Conservation (phyloP, 129 eudicot genomes). For the Saposhnikovia divaricata region DNA sequence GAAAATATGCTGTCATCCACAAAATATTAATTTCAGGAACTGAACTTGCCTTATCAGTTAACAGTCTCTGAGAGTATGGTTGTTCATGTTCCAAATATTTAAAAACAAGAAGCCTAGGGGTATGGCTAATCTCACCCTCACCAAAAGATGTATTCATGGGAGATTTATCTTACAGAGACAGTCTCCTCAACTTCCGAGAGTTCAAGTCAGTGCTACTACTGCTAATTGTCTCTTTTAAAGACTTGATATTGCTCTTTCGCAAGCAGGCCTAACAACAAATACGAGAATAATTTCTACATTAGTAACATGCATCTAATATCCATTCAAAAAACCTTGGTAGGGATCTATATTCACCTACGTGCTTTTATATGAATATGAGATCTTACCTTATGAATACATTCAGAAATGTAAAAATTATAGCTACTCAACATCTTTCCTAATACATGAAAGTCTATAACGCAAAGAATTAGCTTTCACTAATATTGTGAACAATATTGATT, state of each 20-base stretch:
- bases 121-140: slow-evolving; percentile 23
- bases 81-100: too few relatives aligned
- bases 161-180: neutral
- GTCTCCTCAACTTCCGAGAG: slow-evolving; percentile 13
- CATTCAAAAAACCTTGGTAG: too few relatives aligned
- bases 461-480: too few relatives aligned
- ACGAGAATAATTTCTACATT: neutral
- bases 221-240: neutral
- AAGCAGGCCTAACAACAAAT: slow-evolving; percentile 2
- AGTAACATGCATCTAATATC: neutral
- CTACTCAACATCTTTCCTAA: neutral
- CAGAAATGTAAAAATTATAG: neutral
- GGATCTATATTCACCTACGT: too few relatives aligned
- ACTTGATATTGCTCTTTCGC: slow-evolving; percentile 15
- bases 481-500: too few relatives aligned
- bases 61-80: slow-evolving; percentile 30
- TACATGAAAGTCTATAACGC: neutral
- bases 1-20: neutral
- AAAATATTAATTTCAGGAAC: neutral
- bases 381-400: neutral
- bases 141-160: neutral
- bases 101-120: slow-evolving; percentile 13
- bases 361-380: neutral
- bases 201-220: neutral
- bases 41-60: slow-evolving; percentile 47